Evolutionary conservation across 768 basidiomycete species (phyloP).

Genomic region (Lentinula edodes): DNA sequence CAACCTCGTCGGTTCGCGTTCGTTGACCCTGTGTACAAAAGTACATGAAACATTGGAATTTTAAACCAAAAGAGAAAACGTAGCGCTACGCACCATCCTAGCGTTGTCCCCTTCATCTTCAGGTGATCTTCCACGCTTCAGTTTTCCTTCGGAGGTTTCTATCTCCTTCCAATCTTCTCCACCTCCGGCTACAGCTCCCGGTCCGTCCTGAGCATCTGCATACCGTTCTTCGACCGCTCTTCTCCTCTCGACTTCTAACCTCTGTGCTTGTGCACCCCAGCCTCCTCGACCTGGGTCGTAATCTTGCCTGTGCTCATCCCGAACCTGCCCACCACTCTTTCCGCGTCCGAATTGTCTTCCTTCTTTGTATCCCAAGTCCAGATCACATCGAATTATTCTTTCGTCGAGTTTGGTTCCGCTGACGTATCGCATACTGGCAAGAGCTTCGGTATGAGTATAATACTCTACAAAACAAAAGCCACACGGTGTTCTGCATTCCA

Average conservation of each 20-base stretch:
- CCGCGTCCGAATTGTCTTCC: slow-evolving; percentile 97
- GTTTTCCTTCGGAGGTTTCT: slow-evolving; percentile 37
- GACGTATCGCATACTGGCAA: slow-evolving; percentile 89
- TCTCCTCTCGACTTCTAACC: slow-evolving; percentile 66
- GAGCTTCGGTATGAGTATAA: slow-evolving; percentile 90
- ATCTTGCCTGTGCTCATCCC: slow-evolving; percentile 95
- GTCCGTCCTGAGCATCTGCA: slow-evolving; percentile 71
- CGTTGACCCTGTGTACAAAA: slow-evolving; percentile 43
- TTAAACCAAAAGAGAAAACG: neutral
- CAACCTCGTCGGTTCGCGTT: slow-evolving; percentile 57
- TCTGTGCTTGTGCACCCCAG: slow-evolving; percentile 86
- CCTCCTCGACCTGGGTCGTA: slow-evolving; percentile 96
- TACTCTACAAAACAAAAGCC: slow-evolving; percentile 97
- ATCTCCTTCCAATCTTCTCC: slow-evolving; percentile 83
- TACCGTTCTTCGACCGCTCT: slow-evolving; percentile 86
- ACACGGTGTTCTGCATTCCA: slow-evolving; percentile 66
- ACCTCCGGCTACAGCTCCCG: slow-evolving; percentile 76
- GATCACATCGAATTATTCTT: slow-evolving; percentile 94
- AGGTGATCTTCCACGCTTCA: slow-evolving; percentile 72
- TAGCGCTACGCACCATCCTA: slow-evolving; percentile 42
- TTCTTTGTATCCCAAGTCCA: slow-evolving; percentile 95
- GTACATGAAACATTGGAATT: neutral
- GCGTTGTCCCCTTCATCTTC: slow-evolving; percentile 65
- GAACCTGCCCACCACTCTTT: slow-evolving; percentile 94
- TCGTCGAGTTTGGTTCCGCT: slow-evolving; percentile 99